phyloP scores from a whole-genome alignment of 768 basidiomycete genomes.

The Filobasidium floriforme region DNA sequence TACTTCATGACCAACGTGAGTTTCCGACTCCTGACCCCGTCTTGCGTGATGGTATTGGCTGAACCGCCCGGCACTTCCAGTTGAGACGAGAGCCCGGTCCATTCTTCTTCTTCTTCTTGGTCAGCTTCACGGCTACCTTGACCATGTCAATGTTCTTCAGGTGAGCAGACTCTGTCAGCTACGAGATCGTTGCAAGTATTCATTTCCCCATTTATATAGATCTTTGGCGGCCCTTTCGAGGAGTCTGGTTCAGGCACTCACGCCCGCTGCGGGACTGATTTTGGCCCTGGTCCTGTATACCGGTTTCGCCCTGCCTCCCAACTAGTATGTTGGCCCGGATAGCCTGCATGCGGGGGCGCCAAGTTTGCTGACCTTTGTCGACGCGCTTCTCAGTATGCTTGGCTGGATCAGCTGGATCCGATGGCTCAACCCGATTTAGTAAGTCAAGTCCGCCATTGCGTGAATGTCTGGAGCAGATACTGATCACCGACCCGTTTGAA shows the following conservation, averaged over 20 bases:
- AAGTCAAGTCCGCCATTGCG: not conserved
- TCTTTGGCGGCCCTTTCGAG: slow-evolving; percentile 60
- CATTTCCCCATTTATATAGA: slow-evolving; percentile 24
- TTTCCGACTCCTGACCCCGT: too few species aligned
- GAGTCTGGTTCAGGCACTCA: slow-evolving; percentile 58
- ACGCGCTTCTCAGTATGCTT: slow-evolving; percentile 52
- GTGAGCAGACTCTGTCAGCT: too few species aligned
- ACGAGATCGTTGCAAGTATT: too few species aligned
- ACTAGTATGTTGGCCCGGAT: slow-evolving; percentile 49
- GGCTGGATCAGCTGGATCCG: slow-evolving; percentile 49
- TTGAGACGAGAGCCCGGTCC: slow-evolving; percentile 49
- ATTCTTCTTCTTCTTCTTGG: slow-evolving; percentile 50
- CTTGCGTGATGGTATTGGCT: too few species aligned
- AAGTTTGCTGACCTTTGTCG: slow-evolving; percentile 61
- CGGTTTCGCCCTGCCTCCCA: slow-evolving; percentile 34
- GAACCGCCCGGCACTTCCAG: too few species aligned
- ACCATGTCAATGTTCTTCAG: slow-evolving; percentile 52
- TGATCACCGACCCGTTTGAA: not conserved
- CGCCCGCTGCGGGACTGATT: slow-evolving; percentile 60
- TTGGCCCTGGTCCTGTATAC: slow-evolving; percentile 67
- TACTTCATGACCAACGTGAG: slow-evolving; percentile 49
- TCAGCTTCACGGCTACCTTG: slow-evolving; percentile 55
- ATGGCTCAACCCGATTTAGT: slow-evolving; percentile 66
- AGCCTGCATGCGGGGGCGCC: not conserved
- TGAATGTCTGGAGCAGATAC: not conserved